Evolutionary conservation across 2,329 filamentous ascomycete genomes (phyloP), one percentile per base, ranked within the genome.

Genomic region (Lachnellula hyalina): DNA sequence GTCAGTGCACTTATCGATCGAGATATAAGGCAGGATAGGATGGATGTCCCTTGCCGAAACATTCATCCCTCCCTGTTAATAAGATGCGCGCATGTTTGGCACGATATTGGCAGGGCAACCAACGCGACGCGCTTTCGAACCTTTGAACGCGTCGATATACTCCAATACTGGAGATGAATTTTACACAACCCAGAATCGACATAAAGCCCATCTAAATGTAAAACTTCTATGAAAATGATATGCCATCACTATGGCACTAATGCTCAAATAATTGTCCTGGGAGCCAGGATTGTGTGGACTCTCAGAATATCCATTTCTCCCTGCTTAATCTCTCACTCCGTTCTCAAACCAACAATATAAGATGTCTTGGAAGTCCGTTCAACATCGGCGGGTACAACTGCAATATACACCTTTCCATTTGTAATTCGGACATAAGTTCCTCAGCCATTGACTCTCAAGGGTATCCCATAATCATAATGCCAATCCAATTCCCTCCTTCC

Each of bases 1-100:
- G 54, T 61, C 60, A 59, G 51, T 57, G 60, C 63, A 57, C 61
- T 62, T 66, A 65, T 65, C 62, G 58, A 64, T 62, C 61, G 57
- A 52, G 48, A 46, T 45, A 44, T 53, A 47, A 47, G 51, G 51
- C 52, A 34, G 35, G 19, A n/a, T 51, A 12, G 44, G 23, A 21
- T 44, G n/a, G 40, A 9, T 17, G 15, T 44, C 21, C n/a, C 41
- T 44, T 44, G 41, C 41, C n/a, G 21, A 44, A 44, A 8, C 11
- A 9, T 44, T n/a, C 41, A 11, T 7, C 25, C n/a, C 41, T 17
- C 17, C 11, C 19, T n/a, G 19, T 23, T n/a, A 19, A 6, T 19
- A 19, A 15, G 15, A n/a, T 17, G 15, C 2, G 17, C 14, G 17
- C 21, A 19, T 21, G n/a, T 44, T 21, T 44, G 8, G n/a, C 17